These are phyloP conservation scores for Citrus unshiu DNA, from an alignment of 345 rosid genomes.

Conservation along the genomic window DNA sequence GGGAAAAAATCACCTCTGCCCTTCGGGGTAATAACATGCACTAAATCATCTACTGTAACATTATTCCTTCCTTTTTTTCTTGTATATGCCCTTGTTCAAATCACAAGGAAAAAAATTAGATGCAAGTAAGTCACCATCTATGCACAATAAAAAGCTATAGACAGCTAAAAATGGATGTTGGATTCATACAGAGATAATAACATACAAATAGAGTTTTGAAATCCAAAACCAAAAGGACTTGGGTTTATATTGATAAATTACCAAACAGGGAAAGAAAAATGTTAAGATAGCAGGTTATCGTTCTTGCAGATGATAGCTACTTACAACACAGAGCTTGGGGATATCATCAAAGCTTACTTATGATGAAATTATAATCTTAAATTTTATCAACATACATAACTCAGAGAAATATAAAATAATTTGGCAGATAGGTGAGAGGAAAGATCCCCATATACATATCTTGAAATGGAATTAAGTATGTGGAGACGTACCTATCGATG, in stretches of 20 bases:
- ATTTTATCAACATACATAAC: neutral
- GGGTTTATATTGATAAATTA: too few relatives aligned
- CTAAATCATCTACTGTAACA: slow-evolving; percentile 78
- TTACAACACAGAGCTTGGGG: neutral
- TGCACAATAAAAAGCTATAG: neutral
- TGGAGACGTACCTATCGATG: neutral
- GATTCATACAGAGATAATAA: too few relatives aligned
- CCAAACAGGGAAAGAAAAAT: neutral
- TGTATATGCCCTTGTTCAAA: slow-evolving; percentile 50
- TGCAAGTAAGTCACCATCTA: neutral
- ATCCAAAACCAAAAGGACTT: neutral
- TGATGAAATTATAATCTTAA: too few relatives aligned
- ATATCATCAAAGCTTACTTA: neutral
- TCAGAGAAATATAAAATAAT: neutral
- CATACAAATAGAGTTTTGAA: neutral
- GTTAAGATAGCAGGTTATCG: too few relatives aligned
- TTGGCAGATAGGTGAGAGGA: neutral
- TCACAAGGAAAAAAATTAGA: neutral
- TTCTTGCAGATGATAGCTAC: neutral
- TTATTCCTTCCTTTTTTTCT: slow-evolving; percentile 76
- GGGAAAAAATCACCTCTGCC: slow-evolving; percentile 59
- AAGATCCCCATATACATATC: neutral
- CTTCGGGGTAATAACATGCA: slow-evolving; percentile 69
- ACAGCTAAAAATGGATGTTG: neutral
- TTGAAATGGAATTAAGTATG: neutral